Base-by-base conservation (phyloP, 805 yeast genomes). In the Myxozyma neglecta region DNA sequence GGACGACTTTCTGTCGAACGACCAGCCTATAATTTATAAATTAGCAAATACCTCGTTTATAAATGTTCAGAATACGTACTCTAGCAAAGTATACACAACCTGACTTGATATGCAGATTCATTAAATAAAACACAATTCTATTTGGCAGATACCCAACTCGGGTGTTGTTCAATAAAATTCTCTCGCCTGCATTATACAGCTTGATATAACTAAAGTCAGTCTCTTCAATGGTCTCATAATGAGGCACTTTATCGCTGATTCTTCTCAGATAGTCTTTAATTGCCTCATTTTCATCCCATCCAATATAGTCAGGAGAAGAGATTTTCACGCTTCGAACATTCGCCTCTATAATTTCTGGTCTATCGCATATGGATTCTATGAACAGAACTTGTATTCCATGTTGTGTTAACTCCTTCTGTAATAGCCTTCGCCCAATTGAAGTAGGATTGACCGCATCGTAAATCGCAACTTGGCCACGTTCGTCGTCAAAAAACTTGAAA, bases 61-160 rank as follows among this genome's bases (percentile, higher is more conserved):
- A 16, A 4, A 20, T 16, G 18, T 42, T 9, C 54, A 80, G 75
- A 53, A 80, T 77, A 10, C 87, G 85, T 73, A 94, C 89, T 64
- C 96, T 79, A 0, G 98, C 97, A 77, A 94, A 91, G 74, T 85
- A 94, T n/a, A 94, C 90, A 35, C 92, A 85, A 0, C 98, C 97
- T 55, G 84, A 80, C 72, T 90, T 90, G 70, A 90, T 88, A 68
- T 93, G 83, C 11, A 94, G 81, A 76, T 94, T 94, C 90, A 94
- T 89, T 72, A 94, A 79, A 74, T 90, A 94, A 73, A 90, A 90
- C 32, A 94, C 91, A 54, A 94, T 94, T 71, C 94, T 88, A 72
- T 93, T 90, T 40, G 90, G 85, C 73, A 94, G 80, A 73, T 93
- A 94, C 16, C 97, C 97, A 70, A 90, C 84, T 66, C 88, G 87